A percentile compares a stretch with the other conserved stretches of the same genome.
These are phyloP conservation scores for Xanthoconium purpureum DNA, from an alignment of 768 basidiomycete genomes.

Conservation along the genomic window DNA sequence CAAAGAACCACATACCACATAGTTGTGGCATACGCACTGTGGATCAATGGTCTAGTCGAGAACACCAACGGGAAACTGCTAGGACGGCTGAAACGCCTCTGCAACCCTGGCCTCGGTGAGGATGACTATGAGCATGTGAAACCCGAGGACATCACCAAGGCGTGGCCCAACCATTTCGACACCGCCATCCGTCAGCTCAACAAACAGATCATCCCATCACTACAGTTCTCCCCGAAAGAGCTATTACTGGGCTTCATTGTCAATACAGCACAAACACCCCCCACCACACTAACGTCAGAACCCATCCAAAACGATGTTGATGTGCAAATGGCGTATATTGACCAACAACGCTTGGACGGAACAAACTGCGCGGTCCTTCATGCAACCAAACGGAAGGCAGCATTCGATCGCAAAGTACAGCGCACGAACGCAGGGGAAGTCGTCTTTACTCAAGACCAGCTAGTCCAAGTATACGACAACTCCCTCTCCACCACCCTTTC, in stretches of 20 bases:
- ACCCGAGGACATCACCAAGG: background rate
- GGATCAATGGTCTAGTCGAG: slow-evolving; percentile 39
- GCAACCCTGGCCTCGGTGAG: slow-evolving; percentile 32
- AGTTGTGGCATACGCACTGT: slow-evolving; percentile 36
- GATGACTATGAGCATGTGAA: slow-evolving; percentile 1
- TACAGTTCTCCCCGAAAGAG: background rate
- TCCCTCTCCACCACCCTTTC: slow-evolving; percentile 23
- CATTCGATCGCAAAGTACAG: slow-evolving; percentile 22
- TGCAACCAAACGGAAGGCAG: slow-evolving; percentile 21
- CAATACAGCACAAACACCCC: background rate
- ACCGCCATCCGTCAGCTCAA: background rate
- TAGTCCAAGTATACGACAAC: slow-evolving; percentile 29
- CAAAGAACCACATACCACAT: slow-evolving; percentile 19
- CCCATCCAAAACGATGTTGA: background rate
- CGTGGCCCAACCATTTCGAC: background rate
- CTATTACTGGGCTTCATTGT: background rate
- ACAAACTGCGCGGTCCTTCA: background rate
- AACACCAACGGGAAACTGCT: slow-evolving; percentile 34
- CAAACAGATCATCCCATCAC: background rate
- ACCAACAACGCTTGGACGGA: background rate
- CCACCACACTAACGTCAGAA: background rate
- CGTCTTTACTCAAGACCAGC: background rate
- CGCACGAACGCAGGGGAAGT: background rate
- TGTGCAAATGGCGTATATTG: background rate
- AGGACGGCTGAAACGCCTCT: slow-evolving; percentile 25